Conservation (phyloP, 2,329 filamentous ascomycete species). For the Leptographium lundbergii region DNA sequence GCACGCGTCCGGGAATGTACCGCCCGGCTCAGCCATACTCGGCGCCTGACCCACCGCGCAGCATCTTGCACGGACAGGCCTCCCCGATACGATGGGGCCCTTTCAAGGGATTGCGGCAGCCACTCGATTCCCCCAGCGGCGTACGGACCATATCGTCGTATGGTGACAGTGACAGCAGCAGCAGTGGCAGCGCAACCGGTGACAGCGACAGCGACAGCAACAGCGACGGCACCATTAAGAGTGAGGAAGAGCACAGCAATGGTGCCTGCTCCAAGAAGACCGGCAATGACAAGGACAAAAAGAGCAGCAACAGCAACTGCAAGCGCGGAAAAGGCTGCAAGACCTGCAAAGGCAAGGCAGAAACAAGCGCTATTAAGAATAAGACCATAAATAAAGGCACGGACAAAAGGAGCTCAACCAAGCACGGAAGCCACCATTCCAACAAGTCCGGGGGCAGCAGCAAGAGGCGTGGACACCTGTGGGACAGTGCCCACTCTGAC, state of each 20-base stretch:
- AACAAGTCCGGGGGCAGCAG: background rate
- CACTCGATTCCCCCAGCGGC: too few relatives aligned
- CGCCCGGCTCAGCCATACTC: background rate
- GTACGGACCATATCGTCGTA: background rate
- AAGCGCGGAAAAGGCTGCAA: too few relatives aligned
- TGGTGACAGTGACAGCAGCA: background rate
- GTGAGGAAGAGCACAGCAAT: background rate
- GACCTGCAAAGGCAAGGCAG: too few relatives aligned
- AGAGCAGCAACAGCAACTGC: too few relatives aligned
- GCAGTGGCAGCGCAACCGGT: background rate
- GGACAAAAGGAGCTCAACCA: background rate
- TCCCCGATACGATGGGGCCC: background rate
- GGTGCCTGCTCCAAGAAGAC: background rate
- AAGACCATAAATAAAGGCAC: background rate
- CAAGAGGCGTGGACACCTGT: too few relatives aligned
- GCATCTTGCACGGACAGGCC: background rate
- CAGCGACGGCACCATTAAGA: background rate
- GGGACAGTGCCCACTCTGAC: background rate
- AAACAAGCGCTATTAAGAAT: background rate
- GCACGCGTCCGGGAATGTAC: background rate
- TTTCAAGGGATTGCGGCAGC: background rate
- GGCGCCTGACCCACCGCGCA: background rate
- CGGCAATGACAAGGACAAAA: background rate
- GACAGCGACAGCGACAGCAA: background rate
- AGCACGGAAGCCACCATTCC: background rate